Base-by-base conservation (phyloP, 1,284 basidiomycete genomes). In the Wolfiporia cocos region DNA sequence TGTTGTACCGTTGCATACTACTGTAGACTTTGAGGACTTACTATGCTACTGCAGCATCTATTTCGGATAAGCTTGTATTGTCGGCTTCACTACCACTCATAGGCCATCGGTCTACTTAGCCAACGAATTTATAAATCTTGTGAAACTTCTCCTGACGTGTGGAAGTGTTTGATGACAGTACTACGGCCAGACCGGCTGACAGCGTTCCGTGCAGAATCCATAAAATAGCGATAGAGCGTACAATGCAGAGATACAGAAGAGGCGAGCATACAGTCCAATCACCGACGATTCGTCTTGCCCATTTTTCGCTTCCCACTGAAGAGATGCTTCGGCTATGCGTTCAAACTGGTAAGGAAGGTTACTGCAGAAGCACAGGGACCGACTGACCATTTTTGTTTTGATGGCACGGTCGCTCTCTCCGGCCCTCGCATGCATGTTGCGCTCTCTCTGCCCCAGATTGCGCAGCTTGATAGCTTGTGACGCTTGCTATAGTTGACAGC, bases 261-360 rank as follows among this genome's bases (percentile, higher is more conserved):
- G 7, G 18, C 24, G 39, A 37, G 42, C 38, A 39, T 24, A 33
- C 17, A 38, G 6, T 26, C 10, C 43, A 9, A 50, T 55, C 49
- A 94, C 65, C 91, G 76, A 58, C 89, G 78, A 59, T 83, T 71
- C 32, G 89, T 92, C 71, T 91, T 94, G 54, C 91, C 91, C 35
- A 67, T 79, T 65, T 91, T 91, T 54, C 92, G 80, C 67, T 95
- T 94, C 32, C 92, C 92, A 43, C 91, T 68, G 62, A 87, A 91
- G 56, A 95, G 63, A 69, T 91, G 87, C 61, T 86, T 89, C 41
- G 86, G 86, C 85, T 88, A 52, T n/a, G 49, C 37, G 30, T 36
- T 42, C 43, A 44, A 39, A 17, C 15, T 49, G 37, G 37, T 20
- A 32, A 43, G 29, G 18, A 30, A 49, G 20, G 9, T n/a, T 11